phyloP scores from a whole-genome alignment of 2,329 filamentous ascomycete genomes.

The Phaeomoniella chlamydospora region DNA sequence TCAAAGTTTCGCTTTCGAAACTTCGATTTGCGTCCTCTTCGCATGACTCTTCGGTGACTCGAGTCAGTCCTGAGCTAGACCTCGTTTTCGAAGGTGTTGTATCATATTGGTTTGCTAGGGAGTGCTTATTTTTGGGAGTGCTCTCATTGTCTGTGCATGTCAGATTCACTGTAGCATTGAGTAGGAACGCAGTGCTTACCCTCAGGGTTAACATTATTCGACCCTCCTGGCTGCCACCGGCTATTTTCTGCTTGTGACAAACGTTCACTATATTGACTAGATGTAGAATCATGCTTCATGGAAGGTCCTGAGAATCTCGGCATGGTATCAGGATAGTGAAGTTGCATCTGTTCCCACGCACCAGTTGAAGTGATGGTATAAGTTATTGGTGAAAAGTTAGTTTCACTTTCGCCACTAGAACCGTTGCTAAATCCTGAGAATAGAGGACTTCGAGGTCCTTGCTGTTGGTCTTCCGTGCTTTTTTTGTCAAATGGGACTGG shows the following conservation, averaged over 20 bases:
- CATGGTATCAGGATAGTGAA: background rate
- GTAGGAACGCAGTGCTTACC: too few relatives aligned
- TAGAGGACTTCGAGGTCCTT: too few relatives aligned
- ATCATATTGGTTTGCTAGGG: background rate
- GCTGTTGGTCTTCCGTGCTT: background rate
- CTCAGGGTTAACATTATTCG: too few relatives aligned
- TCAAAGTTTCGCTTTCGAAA: background rate
- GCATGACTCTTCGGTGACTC: background rate
- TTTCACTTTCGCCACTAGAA: background rate
- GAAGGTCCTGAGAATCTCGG: background rate
- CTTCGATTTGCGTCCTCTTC: background rate
- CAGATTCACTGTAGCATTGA: too few relatives aligned
- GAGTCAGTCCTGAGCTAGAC: background rate
- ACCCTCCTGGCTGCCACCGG: too few relatives aligned
- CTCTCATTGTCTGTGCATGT: too few relatives aligned
- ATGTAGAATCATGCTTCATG: background rate
- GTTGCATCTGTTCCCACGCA: background rate
- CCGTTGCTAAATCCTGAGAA: background rate
- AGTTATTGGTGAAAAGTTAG: background rate
- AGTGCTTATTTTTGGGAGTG: background rate
- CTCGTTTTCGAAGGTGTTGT: background rate
- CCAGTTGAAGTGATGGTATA: background rate
- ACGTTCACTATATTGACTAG: background rate
- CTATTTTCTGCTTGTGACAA: background rate
- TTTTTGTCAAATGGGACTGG: background rate